Conservation (phyloP, 2,329 filamentous ascomycete genomes). For the Claviceps digitariae region DNA sequence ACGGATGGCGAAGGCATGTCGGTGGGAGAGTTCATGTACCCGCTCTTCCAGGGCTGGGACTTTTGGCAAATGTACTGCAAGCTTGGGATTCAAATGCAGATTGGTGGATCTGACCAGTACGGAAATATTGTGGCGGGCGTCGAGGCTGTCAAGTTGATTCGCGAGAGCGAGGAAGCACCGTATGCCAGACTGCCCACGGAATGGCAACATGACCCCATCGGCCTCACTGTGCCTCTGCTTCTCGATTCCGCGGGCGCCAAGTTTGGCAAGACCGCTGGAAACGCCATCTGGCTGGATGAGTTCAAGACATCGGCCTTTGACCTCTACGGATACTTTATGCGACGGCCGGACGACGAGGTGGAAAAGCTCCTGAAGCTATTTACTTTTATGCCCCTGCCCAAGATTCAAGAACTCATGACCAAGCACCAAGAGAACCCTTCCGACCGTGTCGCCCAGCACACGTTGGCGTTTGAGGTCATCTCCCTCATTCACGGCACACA, state of each 20-base stretch:
- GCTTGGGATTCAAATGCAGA: constrained; percentile 63
- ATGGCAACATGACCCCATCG: constrained; percentile 49
- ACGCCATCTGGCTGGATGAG: constrained; percentile 82
- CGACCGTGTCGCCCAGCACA: constrained; percentile 67
- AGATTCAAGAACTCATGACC: constrained; percentile 56
- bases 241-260: constrained; percentile 78
- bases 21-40: constrained; percentile 85
- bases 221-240: constrained; percentile 81
- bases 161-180: constrained; percentile 39
- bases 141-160: constrained; percentile 67
- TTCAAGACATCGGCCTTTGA: constrained; percentile 73
- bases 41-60: constrained; percentile 88
- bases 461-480: constrained; percentile 69
- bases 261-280: constrained; percentile 89
- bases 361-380: constrained; percentile 76
- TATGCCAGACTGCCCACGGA: constrained; percentile 23
- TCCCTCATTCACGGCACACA: constrained; percentile 61
- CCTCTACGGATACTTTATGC: constrained; percentile 81
- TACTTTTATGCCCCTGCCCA: constrained; percentile 64
- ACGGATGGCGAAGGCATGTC: constrained; percentile 85
- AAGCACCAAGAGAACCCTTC: constrained; percentile 55
- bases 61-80: constrained; percentile 76
- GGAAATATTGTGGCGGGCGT: constrained; percentile 91
- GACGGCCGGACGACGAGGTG: constrained; percentile 68
- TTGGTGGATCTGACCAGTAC: constrained; percentile 91